Evolutionary conservation across 768 basidiomycete genomes (phyloP), one percentile per base, ranked within the genome.

Genomic region (Phanerochaete sordida): DNA sequence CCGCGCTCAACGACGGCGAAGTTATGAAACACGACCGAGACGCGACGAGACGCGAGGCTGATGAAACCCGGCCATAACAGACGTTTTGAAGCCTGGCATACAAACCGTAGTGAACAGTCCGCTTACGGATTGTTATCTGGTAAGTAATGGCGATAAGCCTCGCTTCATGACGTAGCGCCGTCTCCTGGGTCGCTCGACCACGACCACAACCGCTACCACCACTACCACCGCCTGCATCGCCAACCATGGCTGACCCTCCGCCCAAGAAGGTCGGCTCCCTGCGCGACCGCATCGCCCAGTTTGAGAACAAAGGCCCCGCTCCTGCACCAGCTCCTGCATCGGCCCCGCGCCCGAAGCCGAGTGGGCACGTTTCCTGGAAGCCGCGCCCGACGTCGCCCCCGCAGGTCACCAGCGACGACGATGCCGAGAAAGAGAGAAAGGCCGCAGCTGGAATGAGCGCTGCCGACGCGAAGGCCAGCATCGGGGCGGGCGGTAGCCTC

Each of bases 221-320:
- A 24, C 12, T 23, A 15, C 27, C 8, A 26, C 23, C 13, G 8
- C 48, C 15, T 28, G 6, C 27, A n/a, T 9, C 30, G 28, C 15
- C 50, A 9, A 51, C 28, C 7, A 62, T 62, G 61, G 44, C 61
- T 19, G 61, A 62, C 30, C 61, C 56, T 45, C 70, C 69, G 31
- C 69, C 70, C 15, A 70, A 66, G 67, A 72, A 72, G 53, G 54
- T 66, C 46, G 88, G 90, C 43, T 93, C 92, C 8, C 76, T 94
- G 71, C 86, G 88, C 69, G 92, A 94, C 76, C 84, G 91, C 69
- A 94, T 94, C 73, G 91, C 91, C 15, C 91, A 90, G 13, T 93
- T 94, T 71, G 91, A 94, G 80, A 73, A 77, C 61, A 85, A 86
- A 69, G 81, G 83, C 49, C 44, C 74, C 16, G 54, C 72, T 11